Conservation (phyloP, 495 filamentous ascomycete genomes). For the Astrothelium macrocarpum region DNA sequence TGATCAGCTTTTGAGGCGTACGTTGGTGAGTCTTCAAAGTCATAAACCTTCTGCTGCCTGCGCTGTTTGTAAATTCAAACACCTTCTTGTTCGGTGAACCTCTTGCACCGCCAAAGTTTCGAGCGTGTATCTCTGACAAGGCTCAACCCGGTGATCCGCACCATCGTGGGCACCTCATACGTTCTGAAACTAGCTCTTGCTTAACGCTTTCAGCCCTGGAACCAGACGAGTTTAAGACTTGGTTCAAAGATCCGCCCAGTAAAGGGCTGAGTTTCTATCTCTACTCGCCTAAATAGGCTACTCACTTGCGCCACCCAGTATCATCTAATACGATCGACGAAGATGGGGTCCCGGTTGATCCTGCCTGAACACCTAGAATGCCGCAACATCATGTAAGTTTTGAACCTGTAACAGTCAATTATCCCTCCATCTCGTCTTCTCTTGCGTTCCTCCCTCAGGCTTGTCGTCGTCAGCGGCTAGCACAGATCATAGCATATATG, state of each 20-base stretch:
- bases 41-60: neutral
- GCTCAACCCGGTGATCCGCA: neutral
- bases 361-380: conserved; percentile 6
- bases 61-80: neutral
- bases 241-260: conserved; percentile 3
- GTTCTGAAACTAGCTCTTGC: conserved; percentile 7
- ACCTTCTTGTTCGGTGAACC: neutral
- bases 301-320: neutral
- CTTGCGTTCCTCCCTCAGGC: neutral
- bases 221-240: conserved; percentile 6
- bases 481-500: conserved; percentile 4
- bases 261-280: conserved; percentile 1
- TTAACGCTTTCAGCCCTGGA: conserved; percentile 2
- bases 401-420: conserved; percentile 3
- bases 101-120: neutral
- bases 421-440: conserved; percentile 5
- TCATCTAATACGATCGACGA: neutral
- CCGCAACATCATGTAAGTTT: neutral
- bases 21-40: neutral
- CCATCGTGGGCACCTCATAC: neutral
- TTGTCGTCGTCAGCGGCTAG: conserved; percentile 2
- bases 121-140: neutral
- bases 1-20: neutral
- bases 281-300: neutral
- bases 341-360: conserved; percentile 3